Evolutionary conservation across 2,329 filamentous ascomycete species (phyloP), one percentile per base, ranked within the genome.

Genomic region (Fusarium sublunatum): DNA sequence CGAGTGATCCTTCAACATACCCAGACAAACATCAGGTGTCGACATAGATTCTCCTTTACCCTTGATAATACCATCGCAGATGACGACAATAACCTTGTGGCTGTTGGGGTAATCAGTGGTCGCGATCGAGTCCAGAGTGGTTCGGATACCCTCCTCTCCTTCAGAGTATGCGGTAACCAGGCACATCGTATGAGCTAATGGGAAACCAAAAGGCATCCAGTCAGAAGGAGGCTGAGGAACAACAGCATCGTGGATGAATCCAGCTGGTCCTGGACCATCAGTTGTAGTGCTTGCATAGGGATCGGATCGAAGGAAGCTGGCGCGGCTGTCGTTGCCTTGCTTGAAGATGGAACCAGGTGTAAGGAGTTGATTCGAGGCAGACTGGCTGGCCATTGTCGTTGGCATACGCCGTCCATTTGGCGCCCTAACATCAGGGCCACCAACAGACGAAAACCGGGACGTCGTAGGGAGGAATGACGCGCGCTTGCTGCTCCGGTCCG

Each of bases 51-150:
- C 95, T 44, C 96, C 95, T 72, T 96, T 87, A 67, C 96, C 96
- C 80, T 97, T 97, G 82, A 99, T 97, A 73, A 98, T 86, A 78
- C 95, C 95, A 76, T 99, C 95, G 78, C 95, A 99, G 70, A 99
- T 91, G 70, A 97, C 91, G 58, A 99, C 84, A 69, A 99, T 95
- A 26, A 93, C 87, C 79, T 99, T 99, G 84, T 99, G 96, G 76
- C 94, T 98, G 83, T 99, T 99, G 45, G 95, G 95, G 71, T 99
- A 99, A 76, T 99, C 96, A 4, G 95, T 99, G 78, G 92, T 96
- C 45, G 94, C 95, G 74, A 99, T 90, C 1, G 95, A 99, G 78
- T 99, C 93, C 26, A 99, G 81, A 1, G 95, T 99, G 1, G 93
- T 97, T 43, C 95, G 90, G 53, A 99, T 86, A 72, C 94, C 95